Evolutionary conservation across 306 rosid genomes (phyloP), one percentile per base, ranked within the genome.

Genomic region (Citrullus colocynthis): DNA sequence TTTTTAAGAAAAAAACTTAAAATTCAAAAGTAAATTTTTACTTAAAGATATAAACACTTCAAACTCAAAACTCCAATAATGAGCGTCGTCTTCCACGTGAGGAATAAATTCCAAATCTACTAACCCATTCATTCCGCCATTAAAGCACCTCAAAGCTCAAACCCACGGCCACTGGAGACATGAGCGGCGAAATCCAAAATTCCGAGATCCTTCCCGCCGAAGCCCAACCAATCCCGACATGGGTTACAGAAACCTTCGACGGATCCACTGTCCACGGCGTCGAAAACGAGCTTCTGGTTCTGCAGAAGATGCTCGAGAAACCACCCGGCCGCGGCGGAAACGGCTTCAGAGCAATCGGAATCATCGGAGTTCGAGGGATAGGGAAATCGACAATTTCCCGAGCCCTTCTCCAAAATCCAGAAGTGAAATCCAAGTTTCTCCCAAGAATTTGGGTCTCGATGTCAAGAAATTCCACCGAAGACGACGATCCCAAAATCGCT

Each of bases 351-450:
- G 66, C 80, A 9, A 75, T 84, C 20, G 84, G 82, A 20, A 64
- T 84, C 57, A 63, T 65, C 12, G 84, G 84, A 39, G 39, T 39
- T 15, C 78, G 39, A 9, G 86, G 84, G 9, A 69, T 78, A 6
- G 82, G 86, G 2, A 84, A 84, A 57, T 70, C 84, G 2, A 44
- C 74, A n/a, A 37, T 84, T 17, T 80, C 79, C 78, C 72, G 49
- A 58, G 14, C 9, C 2, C 54, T 82, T 54, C 36, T 82, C 54
- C 52, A 55, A 45, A 14, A 3, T 4, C 15, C 54, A n/a, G 39
- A 75, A 8, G 28, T 48, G 8, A 56, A 65, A 51, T 15, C 11
- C 7, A 8, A 69, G 21, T 84, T 71, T 36, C 12, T 80, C 16
- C 84, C 84, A 0, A 78, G 79, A 48, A 59, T 84, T 78, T 80